Base-by-base conservation (phyloP, 345 rosid genomes). In the Microthlaspi erraticum region DNA sequence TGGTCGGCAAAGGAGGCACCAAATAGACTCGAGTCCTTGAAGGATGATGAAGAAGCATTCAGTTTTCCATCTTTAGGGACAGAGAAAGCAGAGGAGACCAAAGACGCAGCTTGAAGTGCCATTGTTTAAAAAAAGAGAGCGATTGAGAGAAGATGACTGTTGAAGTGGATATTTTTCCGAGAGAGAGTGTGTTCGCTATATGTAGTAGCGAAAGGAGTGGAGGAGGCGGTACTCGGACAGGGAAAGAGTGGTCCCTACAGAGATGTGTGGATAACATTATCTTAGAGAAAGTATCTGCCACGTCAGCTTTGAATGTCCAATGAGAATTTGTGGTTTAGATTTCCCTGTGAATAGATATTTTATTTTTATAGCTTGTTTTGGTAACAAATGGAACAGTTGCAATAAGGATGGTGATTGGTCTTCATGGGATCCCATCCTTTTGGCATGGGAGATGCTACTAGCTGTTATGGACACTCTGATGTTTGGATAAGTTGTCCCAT, bases 21-120 rank as follows among this genome's bases (percentile, higher is more conserved):
- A 68, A 91, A 89, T 5, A 94, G 81, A 60, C 79, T 80, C 4
- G 96, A 91, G 51, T 91, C 96, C 86, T 88, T 94, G 78, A 83
- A 84, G 11, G 88, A 85, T 51, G 76, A 39, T 10, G 84, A 64
- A 46, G 66, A 39, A 73, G 68, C 80, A 76, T 64, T 60, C 19
- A 74, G 32, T 17, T 87, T 93, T 2, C 80, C 97, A 89, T 89
- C 96, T 80, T 83, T 89, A 19, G 82, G 85, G 48, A 77, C 60
- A 59, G 83, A 71, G 81, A 87, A 82, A 72, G 88, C 76, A 73
- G 91, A 84, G 69, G 92, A 84, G 71, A 84, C 78, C 82, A 91
- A 81, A 49, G 96, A 83, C 70, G 97, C 82, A 65, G 77, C 83
- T 75, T 79, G 95, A 38, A 89, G 87, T 52, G 93, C 96, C 95